phyloP scores from a whole-genome alignment of 495 filamentous ascomycete genomes.

The Delitschia confertaspora region DNA sequence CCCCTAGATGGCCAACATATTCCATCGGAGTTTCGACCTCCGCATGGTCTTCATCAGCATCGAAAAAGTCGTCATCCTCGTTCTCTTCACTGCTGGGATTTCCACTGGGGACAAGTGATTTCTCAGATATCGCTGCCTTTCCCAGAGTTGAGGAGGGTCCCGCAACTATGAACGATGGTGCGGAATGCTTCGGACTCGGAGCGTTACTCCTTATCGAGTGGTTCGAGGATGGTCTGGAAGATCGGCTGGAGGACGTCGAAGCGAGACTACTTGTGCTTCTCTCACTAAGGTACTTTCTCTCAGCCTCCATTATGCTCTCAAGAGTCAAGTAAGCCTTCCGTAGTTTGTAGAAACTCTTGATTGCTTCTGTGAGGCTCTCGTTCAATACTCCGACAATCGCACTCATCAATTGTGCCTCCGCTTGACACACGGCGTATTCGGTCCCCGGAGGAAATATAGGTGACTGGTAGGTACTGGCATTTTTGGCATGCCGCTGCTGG shows the following conservation, averaged over 20 bases:
- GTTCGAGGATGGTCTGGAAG: constrained; percentile 11
- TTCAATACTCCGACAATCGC: constrained; percentile 84
- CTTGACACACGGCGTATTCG: constrained; percentile 72
- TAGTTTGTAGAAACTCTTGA: constrained; percentile 88
- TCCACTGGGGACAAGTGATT: neutral
- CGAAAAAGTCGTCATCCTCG: constrained; percentile 39
- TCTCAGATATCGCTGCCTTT: constrained; percentile 8
- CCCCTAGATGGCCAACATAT: constrained; percentile 35
- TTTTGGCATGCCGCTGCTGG: constrained; percentile 66
- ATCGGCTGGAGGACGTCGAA: constrained; percentile 11
- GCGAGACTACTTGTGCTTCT: constrained; percentile 26
- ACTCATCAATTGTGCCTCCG: constrained; percentile 78
- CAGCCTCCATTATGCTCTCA: constrained; percentile 60
- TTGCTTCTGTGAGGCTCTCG: constrained; percentile 83
- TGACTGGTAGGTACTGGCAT: constrained; percentile 44
- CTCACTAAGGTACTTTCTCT: constrained; percentile 46
- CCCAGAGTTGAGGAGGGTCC: too few species aligned
- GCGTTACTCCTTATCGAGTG: constrained; percentile 3
- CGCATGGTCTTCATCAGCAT: constrained; percentile 36
- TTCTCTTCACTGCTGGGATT: constrained; percentile 27
- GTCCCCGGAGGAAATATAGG: constrained; percentile 71
- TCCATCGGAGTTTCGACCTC: constrained; percentile 11
- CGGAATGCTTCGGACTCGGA: too few species aligned
- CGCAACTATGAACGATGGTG: too few species aligned
- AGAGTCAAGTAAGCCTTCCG: constrained; percentile 82